A percentile compares a stretch with the other conserved stretches of the same genome.
phyloP scores from a whole-genome alignment of 1,284 basidiomycete genomes.

The Macrocystidia cucumis region DNA sequence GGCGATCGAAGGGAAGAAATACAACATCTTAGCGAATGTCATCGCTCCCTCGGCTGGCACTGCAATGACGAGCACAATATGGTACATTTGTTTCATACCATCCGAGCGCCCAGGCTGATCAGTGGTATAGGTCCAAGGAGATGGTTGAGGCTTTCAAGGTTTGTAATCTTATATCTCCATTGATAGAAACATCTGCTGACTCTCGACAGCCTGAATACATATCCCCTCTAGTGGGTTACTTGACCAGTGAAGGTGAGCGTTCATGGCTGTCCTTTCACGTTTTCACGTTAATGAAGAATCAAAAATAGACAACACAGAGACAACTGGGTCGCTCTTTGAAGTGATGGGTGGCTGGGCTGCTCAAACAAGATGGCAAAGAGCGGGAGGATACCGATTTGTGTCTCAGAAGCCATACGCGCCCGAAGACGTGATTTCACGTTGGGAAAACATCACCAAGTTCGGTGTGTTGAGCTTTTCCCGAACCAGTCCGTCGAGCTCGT shows the following conservation, averaged over 20 bases:
- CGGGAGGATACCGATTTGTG: constrained; percentile 86
- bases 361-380: constrained; percentile 89
- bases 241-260: constrained; percentile 65
- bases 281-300: background rate
- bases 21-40: constrained; percentile 84
- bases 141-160: constrained; percentile 94
- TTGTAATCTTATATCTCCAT: constrained; percentile 4
- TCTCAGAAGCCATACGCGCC: constrained; percentile 67
- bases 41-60: constrained; percentile 90
- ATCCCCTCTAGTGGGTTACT: constrained; percentile 87
- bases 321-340: constrained; percentile 81
- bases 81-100: constrained; percentile 30
- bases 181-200: constrained; percentile 1
- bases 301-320: constrained; percentile 57
- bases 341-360: constrained; percentile 91
- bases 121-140: constrained; percentile 65
- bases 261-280: background rate
- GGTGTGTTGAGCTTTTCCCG: constrained; percentile 35
- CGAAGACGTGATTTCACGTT: constrained; percentile 74
- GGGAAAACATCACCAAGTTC: constrained; percentile 79
- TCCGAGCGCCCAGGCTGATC: background rate
- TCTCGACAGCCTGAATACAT: constrained; percentile 77
- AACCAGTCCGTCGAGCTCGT: constrained; percentile 2
- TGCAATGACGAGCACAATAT: constrained; percentile 85
- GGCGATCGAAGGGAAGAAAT: constrained; percentile 89